A percentile compares a stretch with the other conserved stretches of the same genome.
These are phyloP conservation scores for Taphrina wiesneri DNA, from an alignment of 1,139 yeast species.

Conservation along the genomic window DNA sequence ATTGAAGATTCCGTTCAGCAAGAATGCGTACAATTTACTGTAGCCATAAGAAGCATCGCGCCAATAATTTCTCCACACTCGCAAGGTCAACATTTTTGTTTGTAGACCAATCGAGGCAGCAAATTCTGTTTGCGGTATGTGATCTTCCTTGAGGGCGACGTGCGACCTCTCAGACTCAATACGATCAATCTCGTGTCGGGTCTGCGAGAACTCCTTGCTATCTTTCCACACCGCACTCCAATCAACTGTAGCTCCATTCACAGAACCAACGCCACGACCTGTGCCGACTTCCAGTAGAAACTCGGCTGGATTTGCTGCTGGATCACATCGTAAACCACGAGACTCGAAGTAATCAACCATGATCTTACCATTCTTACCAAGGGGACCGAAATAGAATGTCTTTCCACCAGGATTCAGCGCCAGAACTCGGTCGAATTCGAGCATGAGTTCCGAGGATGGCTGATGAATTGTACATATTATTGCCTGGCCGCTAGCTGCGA, in stretches of 20 bases:
- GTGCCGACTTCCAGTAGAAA: slow-evolving; percentile 72
- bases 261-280: slow-evolving; percentile 78
- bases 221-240: slow-evolving; percentile 66
- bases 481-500: slow-evolving; percentile 78
- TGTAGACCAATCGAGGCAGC: slow-evolving; percentile 56
- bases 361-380: slow-evolving; percentile 63
- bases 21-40: slow-evolving; percentile 60
- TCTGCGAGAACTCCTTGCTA: slow-evolving; percentile 56
- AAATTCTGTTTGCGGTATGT: slow-evolving; percentile 36
- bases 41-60: slow-evolving; percentile 71
- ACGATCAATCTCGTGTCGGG: slow-evolving; percentile 43
- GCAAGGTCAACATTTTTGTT: slow-evolving; percentile 53
- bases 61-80: slow-evolving; percentile 67
- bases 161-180: slow-evolving; percentile 40
- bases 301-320: slow-evolving; percentile 74
- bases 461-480: slow-evolving; percentile 80
- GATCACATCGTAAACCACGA: slow-evolving; percentile 68
- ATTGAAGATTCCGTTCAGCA: slow-evolving; percentile 53
- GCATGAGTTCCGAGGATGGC: slow-evolving; percentile 74
- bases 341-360: slow-evolving; percentile 68
- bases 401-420: slow-evolving; percentile 73
- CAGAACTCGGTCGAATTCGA: slow-evolving; percentile 72
- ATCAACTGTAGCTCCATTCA: slow-evolving; percentile 58
- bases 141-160: slow-evolving; percentile 30
- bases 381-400: slow-evolving; percentile 78